Base-by-base conservation (phyloP, 208 protist genomes). In the Acanthamoeba divionensis region DNA sequence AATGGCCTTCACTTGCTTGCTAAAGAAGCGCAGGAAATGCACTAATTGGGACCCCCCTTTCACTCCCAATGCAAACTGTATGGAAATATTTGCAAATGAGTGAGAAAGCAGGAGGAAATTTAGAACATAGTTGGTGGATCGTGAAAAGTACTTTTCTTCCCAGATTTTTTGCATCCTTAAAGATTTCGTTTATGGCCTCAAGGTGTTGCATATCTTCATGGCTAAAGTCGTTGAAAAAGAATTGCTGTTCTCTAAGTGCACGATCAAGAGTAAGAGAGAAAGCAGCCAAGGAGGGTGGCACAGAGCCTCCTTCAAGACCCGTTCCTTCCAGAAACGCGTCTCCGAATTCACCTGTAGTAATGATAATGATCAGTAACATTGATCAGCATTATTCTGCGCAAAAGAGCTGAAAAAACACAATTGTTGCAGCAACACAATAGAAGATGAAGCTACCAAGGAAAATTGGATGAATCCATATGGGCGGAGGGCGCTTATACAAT, bases 271-370 rank as follows among this genome's bases (percentile, higher is more conserved):
- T 44, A 13, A 89, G 55, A 21, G 82, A 89, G 33, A 89, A 89
- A 33, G 73, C 82, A 33, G 82, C 82, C 33, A 89, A 26, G n/a
- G 82, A 89, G 5, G 82, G 82, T 21, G 55, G 62, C 9, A 89
- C 60, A 33, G 82, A 89, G 10, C 82, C 82, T 8, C 82, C 82
- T n/a, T 89, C 82, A 21, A 89, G 62, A 1, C 82, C 82, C 8
- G 82, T 89, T 15, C 82, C 82, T 47, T 89, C 82, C 29, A 89
- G 52, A 38, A 89, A 89, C 18, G 82, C 82, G 26, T 89, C 82
- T 15, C 82, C 82, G 15, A 89, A 89, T 41, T 89, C 82, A 57
- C 82, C 82, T 89, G 2, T 48, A 66, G 62, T 26, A 15, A 13
- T n/a, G n/a, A n/a, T 29, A 48, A 77, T 12, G 10, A 36, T 48